Percentiles rank a stretch among this genome's conserved stretches.
phyloP scores from a whole-genome alignment of 495 filamentous ascomycete species.

The Peziza echinospora region DNA sequence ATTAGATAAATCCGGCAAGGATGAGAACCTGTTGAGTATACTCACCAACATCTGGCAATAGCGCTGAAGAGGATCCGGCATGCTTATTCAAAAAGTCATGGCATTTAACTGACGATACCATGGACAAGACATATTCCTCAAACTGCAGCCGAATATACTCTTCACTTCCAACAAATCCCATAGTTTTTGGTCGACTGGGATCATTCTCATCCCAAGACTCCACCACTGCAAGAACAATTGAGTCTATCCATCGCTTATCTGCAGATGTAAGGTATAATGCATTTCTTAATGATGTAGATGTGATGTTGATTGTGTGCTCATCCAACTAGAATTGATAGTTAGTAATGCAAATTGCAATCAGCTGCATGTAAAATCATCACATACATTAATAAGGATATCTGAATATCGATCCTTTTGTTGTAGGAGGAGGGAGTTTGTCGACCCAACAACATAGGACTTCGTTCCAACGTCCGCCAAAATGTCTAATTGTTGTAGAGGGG shows the following conservation, averaged over 20 bases:
- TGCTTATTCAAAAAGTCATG: slow-evolving; percentile 50
- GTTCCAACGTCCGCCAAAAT: slow-evolving; percentile 82
- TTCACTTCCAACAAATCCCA: slow-evolving; percentile 90
- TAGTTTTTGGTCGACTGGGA: slow-evolving; percentile 68
- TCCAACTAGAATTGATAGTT: slow-evolving; percentile 55
- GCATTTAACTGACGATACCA: slow-evolving; percentile 77
- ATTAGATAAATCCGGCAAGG: neutral
- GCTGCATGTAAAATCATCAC: slow-evolving; percentile 10
- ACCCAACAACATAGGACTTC: slow-evolving; percentile 92
- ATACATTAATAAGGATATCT: slow-evolving; percentile 79
- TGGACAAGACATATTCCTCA: slow-evolving; percentile 82
- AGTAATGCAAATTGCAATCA: neutral
- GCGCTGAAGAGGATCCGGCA: slow-evolving; percentile 33
- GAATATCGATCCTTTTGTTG: slow-evolving; percentile 95
- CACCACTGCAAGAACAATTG: slow-evolving; percentile 74
- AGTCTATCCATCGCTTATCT: slow-evolving; percentile 91
- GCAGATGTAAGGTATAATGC: slow-evolving; percentile 65
- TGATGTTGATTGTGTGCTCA: slow-evolving; percentile 66
- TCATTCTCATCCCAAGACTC: slow-evolving; percentile 91
- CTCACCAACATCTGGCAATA: slow-evolving; percentile 34
- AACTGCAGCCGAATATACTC: slow-evolving; percentile 96
- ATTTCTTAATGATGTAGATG: slow-evolving; percentile 50
- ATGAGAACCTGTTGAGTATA: neutral
- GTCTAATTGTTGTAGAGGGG: slow-evolving; percentile 86
- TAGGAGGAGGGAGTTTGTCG: slow-evolving; percentile 79